Percentiles rank a stretch among this genome's conserved stretches.
Conservation (phyloP, 2,329 filamentous ascomycete species). For the Tolypocladium ovalisporum region DNA sequence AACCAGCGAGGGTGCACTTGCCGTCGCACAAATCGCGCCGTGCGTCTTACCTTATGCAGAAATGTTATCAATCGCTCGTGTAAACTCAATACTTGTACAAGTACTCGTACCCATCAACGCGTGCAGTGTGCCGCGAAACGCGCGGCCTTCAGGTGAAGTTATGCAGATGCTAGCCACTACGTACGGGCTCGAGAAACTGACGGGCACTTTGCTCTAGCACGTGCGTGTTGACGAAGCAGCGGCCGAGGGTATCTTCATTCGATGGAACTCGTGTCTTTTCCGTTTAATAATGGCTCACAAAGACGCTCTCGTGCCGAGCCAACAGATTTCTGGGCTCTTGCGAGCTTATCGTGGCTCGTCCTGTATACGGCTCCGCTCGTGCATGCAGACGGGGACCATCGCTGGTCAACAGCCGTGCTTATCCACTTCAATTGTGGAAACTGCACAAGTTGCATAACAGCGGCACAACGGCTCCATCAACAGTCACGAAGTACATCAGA, state of each 20-base stretch:
- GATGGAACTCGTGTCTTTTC: too few relatives aligned
- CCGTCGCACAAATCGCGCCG: neutral
- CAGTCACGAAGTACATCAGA: neutral
- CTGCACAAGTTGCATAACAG: neutral
- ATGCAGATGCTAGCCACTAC: too few relatives aligned
- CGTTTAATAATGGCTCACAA: too few relatives aligned
- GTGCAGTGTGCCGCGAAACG: neutral
- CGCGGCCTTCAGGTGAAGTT: neutral
- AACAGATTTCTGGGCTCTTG: too few relatives aligned
- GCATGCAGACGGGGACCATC: too few relatives aligned
- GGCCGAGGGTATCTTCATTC: neutral
- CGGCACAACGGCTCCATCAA: neutral
- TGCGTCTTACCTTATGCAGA: neutral
- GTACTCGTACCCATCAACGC: too few relatives aligned
- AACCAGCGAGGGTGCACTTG: neutral
- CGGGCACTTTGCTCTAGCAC: neutral
- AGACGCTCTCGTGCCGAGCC: neutral
- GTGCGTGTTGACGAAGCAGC: neutral
- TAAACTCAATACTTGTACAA: neutral
- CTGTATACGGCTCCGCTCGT: too few relatives aligned
- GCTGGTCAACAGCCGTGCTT: too few relatives aligned
- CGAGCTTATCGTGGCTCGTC: too few relatives aligned
- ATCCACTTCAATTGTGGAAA: too few relatives aligned
- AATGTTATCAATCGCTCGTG: neutral
- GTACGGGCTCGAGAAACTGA: neutral